Evolutionary conservation across 1,284 basidiomycete genomes (phyloP).

Genomic region (Boletus subluridellus): DNA sequence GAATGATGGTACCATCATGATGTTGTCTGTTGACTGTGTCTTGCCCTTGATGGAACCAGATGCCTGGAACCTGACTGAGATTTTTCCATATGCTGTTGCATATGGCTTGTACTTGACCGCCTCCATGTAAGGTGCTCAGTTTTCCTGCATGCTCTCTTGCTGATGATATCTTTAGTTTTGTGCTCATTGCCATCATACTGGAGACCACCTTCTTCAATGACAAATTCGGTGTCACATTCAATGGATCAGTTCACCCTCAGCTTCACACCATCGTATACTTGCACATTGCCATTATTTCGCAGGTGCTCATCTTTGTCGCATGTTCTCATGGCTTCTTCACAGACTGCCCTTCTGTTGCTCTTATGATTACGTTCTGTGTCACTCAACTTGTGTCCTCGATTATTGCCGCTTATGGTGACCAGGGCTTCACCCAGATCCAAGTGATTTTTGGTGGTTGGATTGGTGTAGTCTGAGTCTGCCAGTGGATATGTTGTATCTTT

Average conservation of each 20-base stretch:
- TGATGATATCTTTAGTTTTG: constrained; percentile 47
- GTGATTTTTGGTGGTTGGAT: constrained; percentile 90
- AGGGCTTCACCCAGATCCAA: constrained; percentile 83
- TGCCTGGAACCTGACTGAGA: constrained; percentile 94
- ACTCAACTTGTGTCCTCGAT: constrained; percentile 94
- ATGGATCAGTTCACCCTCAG: constrained; percentile 53
- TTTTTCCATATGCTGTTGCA: constrained; percentile 92
- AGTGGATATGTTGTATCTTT: too few relatives aligned
- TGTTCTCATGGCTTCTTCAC: constrained; percentile 98
- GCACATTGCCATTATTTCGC: constrained; percentile 96
- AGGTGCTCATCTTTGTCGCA: constrained; percentile 95
- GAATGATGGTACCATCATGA: constrained; percentile 99
- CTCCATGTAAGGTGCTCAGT: constrained; percentile 67
- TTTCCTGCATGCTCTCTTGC: constrained; percentile 17
- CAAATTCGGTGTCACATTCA: constrained; percentile 74
- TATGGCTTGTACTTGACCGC: constrained; percentile 91
- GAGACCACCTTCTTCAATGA: constrained; percentile 88
- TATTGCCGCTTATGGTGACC: constrained; percentile 90
- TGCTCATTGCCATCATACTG: constrained; percentile 81
- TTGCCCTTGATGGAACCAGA: constrained; percentile 89
- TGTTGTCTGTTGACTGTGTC: constrained; percentile 94
- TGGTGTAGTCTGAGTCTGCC: constrained; percentile 91
- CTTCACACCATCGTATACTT: constrained; percentile 82
- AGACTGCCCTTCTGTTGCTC: constrained; percentile 90
- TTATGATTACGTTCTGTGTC: constrained; percentile 86